These are phyloP conservation scores for Plasmopara muralis DNA, from an alignment of 352 stramenopile genomes.

Conservation along the genomic window DNA sequence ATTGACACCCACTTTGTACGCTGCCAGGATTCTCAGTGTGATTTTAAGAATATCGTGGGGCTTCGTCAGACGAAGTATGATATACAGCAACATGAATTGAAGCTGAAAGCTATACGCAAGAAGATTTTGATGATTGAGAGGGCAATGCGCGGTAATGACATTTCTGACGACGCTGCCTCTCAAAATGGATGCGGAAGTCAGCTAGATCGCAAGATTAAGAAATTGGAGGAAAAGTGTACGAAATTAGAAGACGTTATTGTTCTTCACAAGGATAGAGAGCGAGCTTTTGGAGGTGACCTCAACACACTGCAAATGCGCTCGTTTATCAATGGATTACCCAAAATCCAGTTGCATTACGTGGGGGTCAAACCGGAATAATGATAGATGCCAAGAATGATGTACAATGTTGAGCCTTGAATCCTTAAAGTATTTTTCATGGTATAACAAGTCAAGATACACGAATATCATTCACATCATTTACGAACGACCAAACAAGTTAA, in stretches of 20 bases:
- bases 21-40: constrained; percentile 50
- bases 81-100: constrained; percentile 31
- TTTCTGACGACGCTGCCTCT: neutral
- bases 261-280: constrained; percentile 21
- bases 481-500: too few species aligned
- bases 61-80: constrained; percentile 61
- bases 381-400: neutral
- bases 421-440: too few species aligned
- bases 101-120: constrained; percentile 7
- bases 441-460: too few species aligned
- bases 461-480: too few species aligned
- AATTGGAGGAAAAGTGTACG: constrained; percentile 11
- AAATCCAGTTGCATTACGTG: constrained; percentile 16
- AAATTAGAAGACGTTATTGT: constrained; percentile 17
- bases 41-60: constrained; percentile 63
- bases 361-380: neutral
- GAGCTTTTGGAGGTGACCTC: constrained; percentile 15
- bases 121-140: constrained; percentile 8
- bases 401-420: too few species aligned
- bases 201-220: constrained; percentile 17
- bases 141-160: neutral
- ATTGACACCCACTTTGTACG: constrained; percentile 54
- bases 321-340: constrained; percentile 4
- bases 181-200: neutral
- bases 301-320: neutral